phyloP scores from a whole-genome alignment of 176 grass and related monocot species.

The Chloris gayana region DNA sequence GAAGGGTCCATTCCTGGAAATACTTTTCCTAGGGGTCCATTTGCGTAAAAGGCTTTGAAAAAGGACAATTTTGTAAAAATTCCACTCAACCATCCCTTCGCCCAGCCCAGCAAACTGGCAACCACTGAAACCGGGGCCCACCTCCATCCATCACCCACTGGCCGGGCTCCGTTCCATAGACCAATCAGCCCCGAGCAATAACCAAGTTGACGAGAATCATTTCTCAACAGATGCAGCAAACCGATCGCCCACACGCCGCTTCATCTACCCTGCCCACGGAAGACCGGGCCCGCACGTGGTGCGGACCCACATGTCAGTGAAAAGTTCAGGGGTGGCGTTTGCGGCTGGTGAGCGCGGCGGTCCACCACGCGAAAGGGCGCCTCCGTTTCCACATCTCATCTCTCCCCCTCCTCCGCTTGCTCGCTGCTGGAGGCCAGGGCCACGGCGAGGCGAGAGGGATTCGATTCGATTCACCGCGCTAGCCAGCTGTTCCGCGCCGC shows the following conservation, averaged over 20 bases:
- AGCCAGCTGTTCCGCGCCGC: not conserved
- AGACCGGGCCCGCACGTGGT: not conserved
- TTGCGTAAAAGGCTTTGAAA: no score
- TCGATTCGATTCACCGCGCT: not conserved
- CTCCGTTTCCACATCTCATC: not conserved
- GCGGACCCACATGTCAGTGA: not conserved
- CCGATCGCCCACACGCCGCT: not conserved
- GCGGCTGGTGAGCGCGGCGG: not conserved
- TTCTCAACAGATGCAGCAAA: not conserved
- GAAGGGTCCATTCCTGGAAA: no score
- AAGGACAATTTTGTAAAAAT: no score
- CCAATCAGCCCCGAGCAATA: no score
- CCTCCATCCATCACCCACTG: no score
- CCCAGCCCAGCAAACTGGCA: not conserved
- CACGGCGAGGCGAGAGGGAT: constrained; percentile 1
- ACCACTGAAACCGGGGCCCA: not conserved
- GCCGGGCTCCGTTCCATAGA: no score
- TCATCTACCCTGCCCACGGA: not conserved
- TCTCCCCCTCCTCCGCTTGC: not conserved
- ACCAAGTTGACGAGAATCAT: constrained; percentile 37
- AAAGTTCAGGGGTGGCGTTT: not conserved
- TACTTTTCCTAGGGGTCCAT: no score
- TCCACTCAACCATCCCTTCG: not conserved
- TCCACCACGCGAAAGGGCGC: constrained; percentile 37
- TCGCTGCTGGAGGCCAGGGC: not conserved